Conservation (phyloP, 208 protist species). For the Novymonas esmeraldas region DNA sequence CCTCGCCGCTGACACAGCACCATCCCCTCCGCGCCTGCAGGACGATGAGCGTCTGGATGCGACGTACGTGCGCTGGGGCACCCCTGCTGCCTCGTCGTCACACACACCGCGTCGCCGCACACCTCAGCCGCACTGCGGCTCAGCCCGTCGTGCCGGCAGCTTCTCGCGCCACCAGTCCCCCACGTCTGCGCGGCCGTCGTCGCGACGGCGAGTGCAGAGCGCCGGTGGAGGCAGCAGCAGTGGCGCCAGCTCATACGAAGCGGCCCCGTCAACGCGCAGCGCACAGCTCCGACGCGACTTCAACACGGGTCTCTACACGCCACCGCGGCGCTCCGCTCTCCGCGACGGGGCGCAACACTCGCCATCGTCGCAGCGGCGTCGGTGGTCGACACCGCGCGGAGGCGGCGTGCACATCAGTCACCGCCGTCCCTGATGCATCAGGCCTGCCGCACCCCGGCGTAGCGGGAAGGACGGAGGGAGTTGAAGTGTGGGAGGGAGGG, state of each 20-base stretch:
- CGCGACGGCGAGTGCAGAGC: neutral
- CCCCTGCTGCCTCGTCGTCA: neutral
- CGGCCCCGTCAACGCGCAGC: slow-evolving; percentile 9
- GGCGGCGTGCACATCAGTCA: no score
- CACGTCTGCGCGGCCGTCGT: neutral
- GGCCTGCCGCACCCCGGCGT: no score
- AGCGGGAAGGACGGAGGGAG: no score
- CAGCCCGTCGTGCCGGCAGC: neutral
- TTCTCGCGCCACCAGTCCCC: neutral
- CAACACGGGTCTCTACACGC: slow-evolving; percentile 17
- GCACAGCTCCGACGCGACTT: slow-evolving; percentile 20
- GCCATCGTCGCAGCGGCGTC: neutral
- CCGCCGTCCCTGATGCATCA: no score
- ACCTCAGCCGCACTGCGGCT: neutral
- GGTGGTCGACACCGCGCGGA: neutral
- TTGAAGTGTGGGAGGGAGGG: no score
- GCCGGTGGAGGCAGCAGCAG: neutral
- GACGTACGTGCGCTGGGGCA: slow-evolving; percentile 8
- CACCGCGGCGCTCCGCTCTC: slow-evolving; percentile 11
- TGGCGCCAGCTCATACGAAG: neutral
- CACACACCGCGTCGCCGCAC: neutral
- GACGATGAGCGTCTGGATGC: slow-evolving; percentile 10
- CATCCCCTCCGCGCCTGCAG: slow-evolving; percentile 15
- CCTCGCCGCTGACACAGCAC: slow-evolving; percentile 7
- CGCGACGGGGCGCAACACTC: slow-evolving; percentile 7